Evolutionary conservation across 176 grass and related monocot genomes (phyloP), one percentile per base, ranked within the genome.

Genomic region (Musa acuminata): DNA sequence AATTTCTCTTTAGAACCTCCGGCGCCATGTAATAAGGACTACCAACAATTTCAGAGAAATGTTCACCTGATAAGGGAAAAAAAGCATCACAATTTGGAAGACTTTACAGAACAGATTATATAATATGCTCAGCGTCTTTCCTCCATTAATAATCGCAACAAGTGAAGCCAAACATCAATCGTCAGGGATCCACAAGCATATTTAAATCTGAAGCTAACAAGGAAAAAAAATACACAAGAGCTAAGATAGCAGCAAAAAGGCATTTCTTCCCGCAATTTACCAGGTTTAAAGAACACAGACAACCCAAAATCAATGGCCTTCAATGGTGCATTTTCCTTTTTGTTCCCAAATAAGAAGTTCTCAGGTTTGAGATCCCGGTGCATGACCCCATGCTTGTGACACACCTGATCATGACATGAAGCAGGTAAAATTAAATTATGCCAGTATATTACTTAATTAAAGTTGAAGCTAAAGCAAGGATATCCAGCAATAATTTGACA

Each of bases 11-110:
- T 49, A 75, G 54, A 75, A 75, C 72, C 72, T 75, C 72, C 19
- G 72, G 72, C 2, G 72, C 72, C 72, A 75, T 75, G 54, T 75
- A 75, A 75, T 75, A 75, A 49, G 72, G 72, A 75, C 72, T 75
- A 14, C 72, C 72, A 7, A 75, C 72, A 62, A 75, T 75, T 53
- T 75, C 72, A 8, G 11, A 59, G 19, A 75, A 75, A 12, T 25
- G 26, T 19, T 75, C 72, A 13, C 72, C 72, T 75, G 11, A 11
- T 7, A 35, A n/a, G 24, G 14, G 35, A 21, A 75, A n/a, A 71
- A 71, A 51, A 22, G 16, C 25, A 65, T 65, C 9, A 27, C 0
- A 51, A 71, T 71, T 51, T 17, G 19, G 35, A 51, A 71, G 49
- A 49, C 35, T 43, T 9, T 10, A 64, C 21, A 23, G 21, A 23